Conservation (phyloP, 2,329 filamentous ascomycete species). For the Fusarium ambrosium region DNA sequence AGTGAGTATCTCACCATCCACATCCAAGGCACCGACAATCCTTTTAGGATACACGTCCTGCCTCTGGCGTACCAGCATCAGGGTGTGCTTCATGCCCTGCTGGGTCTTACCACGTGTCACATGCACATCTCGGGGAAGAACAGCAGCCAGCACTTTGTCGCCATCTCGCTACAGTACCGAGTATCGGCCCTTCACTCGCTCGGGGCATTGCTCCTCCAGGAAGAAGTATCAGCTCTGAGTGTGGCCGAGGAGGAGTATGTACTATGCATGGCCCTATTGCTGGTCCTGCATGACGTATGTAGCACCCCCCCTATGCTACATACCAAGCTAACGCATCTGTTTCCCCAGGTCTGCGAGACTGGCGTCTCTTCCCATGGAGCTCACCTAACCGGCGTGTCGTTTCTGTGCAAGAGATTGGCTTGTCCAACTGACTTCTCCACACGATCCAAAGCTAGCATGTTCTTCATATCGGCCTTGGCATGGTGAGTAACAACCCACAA, state of each 20-base stretch:
- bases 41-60: conserved; percentile 40
- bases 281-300: conserved; percentile 47
- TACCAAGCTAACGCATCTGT: neutral
- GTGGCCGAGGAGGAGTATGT: conserved; percentile 42
- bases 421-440: conserved; percentile 12
- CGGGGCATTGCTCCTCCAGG: conserved; percentile 33
- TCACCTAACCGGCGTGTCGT: conserved; percentile 47
- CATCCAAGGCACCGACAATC: conserved; percentile 36
- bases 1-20: conserved; percentile 40
- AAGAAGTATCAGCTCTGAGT: conserved; percentile 24
- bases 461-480: conserved; percentile 44
- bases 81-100: conserved; percentile 46
- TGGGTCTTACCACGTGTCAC: conserved; percentile 47
- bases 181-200: conserved; percentile 42
- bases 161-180: conserved; percentile 39
- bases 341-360: conserved; percentile 43
- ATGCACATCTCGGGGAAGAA: conserved; percentile 33
- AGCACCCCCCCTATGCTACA: rapidly evolving
- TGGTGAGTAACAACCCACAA: conserved; percentile 33
- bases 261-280: conserved; percentile 42
- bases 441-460: conserved; percentile 38
- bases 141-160: conserved; percentile 16
- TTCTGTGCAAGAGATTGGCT: conserved; percentile 45
- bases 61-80: conserved; percentile 44
- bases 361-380: conserved; percentile 46